Evolutionary conservation across 2,329 filamentous ascomycete species (phyloP), one percentile per base, ranked within the genome.

Genomic region (Gnomoniopsis sp.): DNA sequence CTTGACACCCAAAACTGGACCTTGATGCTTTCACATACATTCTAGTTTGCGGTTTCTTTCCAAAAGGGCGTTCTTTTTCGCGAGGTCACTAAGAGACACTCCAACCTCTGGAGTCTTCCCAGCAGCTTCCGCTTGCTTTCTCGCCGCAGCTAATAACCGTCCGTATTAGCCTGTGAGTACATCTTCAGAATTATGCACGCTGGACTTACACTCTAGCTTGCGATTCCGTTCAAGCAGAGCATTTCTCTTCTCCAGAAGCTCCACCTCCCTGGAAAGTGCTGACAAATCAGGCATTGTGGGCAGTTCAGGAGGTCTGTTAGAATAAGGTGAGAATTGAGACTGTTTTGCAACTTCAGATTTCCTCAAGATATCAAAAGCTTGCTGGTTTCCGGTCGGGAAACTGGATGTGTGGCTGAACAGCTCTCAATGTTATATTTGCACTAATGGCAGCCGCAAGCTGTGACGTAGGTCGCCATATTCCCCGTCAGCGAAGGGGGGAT

Each of bases 161-260:
- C 26, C 17, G 36, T 44, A 23, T 61, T 53, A 59, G 52, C 33
- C 14, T n/a, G 36, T 19, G 11, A n/a, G 19, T 33, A 8, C 17
- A 51, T 19, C 14, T 43, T 21, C 23, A n/a, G 49, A 26, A 2
- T 11, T 23, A 46, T 30, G n/a, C 19, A 21, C 19, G 21, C 21
- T 26, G 41, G 10, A 17, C 26, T 22, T 33, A 57, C 41, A 30
- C 41, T 55, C 46, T 19, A 48, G 46, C 60, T 59, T 62, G 48
- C 60, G 30, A 7, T 59, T 49, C 11, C 53, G 49, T 30, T 56
- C 53, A 12, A 56, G 50, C 2, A 54, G 49, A 19, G 53, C 48
- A 21, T 55, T 55, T n/a, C 48, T 54, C 34, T 57, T 59, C 57
- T 62, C 58, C 6, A 62, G 53, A 3, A 48, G 53, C 14, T 55